These are phyloP conservation scores for Rhizophagus clarus DNA, from an alignment of 192 early-diverging fungal species.

Conservation along the genomic window DNA sequence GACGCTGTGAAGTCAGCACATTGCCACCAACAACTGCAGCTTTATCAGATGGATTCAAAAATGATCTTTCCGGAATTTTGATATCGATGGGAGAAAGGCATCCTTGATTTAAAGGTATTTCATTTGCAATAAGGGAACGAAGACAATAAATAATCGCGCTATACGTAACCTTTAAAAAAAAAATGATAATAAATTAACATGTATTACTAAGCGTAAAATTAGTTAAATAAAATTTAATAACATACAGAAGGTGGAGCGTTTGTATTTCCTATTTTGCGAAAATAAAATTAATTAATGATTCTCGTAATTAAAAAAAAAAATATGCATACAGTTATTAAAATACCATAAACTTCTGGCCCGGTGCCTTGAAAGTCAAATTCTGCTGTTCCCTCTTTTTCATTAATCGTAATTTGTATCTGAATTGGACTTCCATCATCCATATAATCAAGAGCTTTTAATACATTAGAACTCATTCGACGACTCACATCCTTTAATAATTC, in stretches of 20 bases:
- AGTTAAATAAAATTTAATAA: slow-evolving; percentile 6
- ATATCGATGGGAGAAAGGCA: slow-evolving; percentile 85
- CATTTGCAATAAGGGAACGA: slow-evolving; percentile 83
- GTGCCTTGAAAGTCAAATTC: slow-evolving; percentile 95
- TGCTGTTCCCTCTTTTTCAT: slow-evolving; percentile 70
- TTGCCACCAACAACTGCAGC: slow-evolving; percentile 98
- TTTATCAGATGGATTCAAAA: slow-evolving; percentile 77
- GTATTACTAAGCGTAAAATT: neutral
- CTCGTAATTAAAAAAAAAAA: neutral
- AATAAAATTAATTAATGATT: neutral
- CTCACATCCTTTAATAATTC: slow-evolving; percentile 68
- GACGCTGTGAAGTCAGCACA: slow-evolving; percentile 89
- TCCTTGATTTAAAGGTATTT: slow-evolving; percentile 96
- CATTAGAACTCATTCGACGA: slow-evolving; percentile 42
- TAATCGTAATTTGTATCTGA: slow-evolving; percentile 71
- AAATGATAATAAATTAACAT: slow-evolving; percentile 17
- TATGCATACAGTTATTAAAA: slow-evolving; percentile 50
- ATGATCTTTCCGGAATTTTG: slow-evolving; percentile 74
- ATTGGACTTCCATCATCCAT: slow-evolving; percentile 96
- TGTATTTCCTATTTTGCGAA: slow-evolving; percentile 5
- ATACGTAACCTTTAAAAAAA: slow-evolving; percentile 62
- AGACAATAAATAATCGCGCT: slow-evolving; percentile 98
- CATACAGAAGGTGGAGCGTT: slow-evolving; percentile 61
- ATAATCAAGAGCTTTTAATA: slow-evolving; percentile 60
- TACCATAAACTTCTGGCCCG: slow-evolving; percentile 84